Conservation (phyloP, 2,329 filamentous ascomycete genomes). For the Ascochyta fabae region DNA sequence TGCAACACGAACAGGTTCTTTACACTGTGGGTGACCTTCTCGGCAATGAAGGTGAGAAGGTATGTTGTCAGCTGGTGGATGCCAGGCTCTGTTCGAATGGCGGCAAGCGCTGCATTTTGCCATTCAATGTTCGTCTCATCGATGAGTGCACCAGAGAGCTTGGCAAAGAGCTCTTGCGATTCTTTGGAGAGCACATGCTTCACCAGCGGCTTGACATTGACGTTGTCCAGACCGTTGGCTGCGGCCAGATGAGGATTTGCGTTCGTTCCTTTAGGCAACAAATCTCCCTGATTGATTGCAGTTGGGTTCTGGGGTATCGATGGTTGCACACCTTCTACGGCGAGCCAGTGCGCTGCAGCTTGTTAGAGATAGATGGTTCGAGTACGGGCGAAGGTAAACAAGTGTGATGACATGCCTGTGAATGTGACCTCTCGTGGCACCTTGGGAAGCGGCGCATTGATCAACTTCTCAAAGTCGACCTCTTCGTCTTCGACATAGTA, state of each 20-base stretch:
- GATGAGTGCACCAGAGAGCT: conserved; percentile 85
- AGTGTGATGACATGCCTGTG: conserved; percentile 67
- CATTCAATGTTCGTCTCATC: conserved; percentile 88
- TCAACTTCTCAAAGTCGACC: conserved; percentile 97
- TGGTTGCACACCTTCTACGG: conserved; percentile 95
- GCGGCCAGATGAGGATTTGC: conserved; percentile 86
- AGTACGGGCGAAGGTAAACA: background rate
- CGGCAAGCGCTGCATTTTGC: conserved; percentile 83
- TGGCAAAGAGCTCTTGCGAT: conserved; percentile 95
- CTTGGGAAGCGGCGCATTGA: conserved; percentile 93
- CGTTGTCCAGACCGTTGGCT: conserved; percentile 81
- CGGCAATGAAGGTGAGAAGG: conserved; percentile 93
- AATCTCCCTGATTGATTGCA: conserved; percentile 81
- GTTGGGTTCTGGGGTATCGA: conserved; percentile 97
- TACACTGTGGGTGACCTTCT: conserved; percentile 92
- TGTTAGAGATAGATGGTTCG: conserved; percentile 14
- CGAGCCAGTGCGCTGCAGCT: conserved; percentile 85
- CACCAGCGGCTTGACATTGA: conserved; percentile 85
- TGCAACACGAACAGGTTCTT: conserved; percentile 88
- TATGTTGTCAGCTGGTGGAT: conserved; percentile 96
- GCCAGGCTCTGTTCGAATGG: conserved; percentile 85
- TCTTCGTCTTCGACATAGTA: conserved; percentile 99
- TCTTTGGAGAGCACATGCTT: conserved; percentile 97
- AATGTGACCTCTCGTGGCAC: conserved; percentile 92
- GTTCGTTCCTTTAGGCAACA: conserved; percentile 87